Conservation (phyloP, 139 green algal genomes). For the Bryopsis sp. region DNA sequence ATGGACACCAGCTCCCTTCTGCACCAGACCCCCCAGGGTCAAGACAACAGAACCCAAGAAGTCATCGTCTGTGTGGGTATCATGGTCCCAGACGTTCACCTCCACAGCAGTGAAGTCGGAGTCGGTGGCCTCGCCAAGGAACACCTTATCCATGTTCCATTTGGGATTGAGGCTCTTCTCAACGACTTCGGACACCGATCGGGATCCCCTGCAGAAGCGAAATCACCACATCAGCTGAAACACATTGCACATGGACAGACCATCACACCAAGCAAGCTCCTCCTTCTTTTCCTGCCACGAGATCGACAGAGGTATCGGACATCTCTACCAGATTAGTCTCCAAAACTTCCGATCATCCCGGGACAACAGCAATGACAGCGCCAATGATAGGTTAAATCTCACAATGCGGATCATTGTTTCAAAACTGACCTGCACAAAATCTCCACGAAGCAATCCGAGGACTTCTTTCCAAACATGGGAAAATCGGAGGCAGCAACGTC, state of each 20-base stretch:
- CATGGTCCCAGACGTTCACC: conserved; percentile 9
- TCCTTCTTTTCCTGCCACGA: too few relatives aligned
- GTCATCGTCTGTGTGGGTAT: neutral
- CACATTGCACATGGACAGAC: too few relatives aligned
- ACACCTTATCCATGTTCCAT: neutral
- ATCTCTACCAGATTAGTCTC: too few relatives aligned
- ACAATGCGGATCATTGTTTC: too few relatives aligned
- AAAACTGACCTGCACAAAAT: conserved; percentile 5
- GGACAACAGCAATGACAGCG: too few relatives aligned
- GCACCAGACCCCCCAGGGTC: neutral
- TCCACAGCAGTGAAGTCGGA: neutral
- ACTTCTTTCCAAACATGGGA: neutral
- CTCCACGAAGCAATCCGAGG: conserved; percentile 10
- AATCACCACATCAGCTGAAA: too few relatives aligned
- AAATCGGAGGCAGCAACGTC: conserved; percentile 1
- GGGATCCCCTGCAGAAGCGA: too few relatives aligned
- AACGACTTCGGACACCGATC: neutral
- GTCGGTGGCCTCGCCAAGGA: neutral
- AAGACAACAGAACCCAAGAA: neutral
- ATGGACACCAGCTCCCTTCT: neutral
- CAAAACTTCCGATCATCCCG: too few relatives aligned
- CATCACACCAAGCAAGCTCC: too few relatives aligned
- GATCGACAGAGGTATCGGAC: too few relatives aligned
- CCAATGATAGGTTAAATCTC: too few relatives aligned
- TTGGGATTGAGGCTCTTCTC: conserved; percentile 1